These are phyloP conservation scores for Cinnamomum chago DNA, from an alignment of 164 flowering plant species.

Conservation along the genomic window DNA sequence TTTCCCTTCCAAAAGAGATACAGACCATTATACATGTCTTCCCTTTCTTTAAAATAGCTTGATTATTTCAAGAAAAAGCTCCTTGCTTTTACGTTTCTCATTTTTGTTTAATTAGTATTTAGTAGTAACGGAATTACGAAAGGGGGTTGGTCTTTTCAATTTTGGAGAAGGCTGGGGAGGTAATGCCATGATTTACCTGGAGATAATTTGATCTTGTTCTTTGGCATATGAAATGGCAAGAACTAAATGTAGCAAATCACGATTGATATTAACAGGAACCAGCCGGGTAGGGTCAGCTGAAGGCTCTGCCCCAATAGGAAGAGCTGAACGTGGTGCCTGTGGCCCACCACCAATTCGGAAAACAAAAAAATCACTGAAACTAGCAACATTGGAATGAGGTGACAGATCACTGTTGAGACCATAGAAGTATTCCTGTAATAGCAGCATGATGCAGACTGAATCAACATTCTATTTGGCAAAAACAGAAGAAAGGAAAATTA, in stretches of 20 bases:
- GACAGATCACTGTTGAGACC: conserved; percentile 81
- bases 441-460: conserved; percentile 6
- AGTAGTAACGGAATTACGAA: not conserved
- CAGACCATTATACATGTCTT: not conserved
- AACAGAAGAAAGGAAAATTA: not conserved
- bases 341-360: conserved; percentile 93
- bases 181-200: conserved; percentile 45
- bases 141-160: not conserved
- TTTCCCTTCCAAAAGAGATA: not conserved
- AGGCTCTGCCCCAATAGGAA: conserved; percentile 94
- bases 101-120: not conserved
- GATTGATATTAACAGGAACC: conserved; percentile 61
- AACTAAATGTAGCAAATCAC: conserved; percentile 71
- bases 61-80: not conserved
- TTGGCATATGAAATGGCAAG: conserved; percentile 94
- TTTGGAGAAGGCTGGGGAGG: not conserved
- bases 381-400: conserved; percentile 76
- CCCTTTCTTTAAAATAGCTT: not conserved
- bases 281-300: conserved; percentile 80
- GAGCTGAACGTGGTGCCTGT: conserved; percentile 91
- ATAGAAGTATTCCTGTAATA: conserved; percentile 84
- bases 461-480: too few relatives aligned
- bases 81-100: not conserved
- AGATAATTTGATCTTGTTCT: conserved; percentile 79
- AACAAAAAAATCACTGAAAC: conserved; percentile 67